Percentiles rank a stretch among this genome's conserved stretches.
phyloP scores from a whole-genome alignment of 2,329 filamentous ascomycete species.

The Arthroderma sp. region DNA sequence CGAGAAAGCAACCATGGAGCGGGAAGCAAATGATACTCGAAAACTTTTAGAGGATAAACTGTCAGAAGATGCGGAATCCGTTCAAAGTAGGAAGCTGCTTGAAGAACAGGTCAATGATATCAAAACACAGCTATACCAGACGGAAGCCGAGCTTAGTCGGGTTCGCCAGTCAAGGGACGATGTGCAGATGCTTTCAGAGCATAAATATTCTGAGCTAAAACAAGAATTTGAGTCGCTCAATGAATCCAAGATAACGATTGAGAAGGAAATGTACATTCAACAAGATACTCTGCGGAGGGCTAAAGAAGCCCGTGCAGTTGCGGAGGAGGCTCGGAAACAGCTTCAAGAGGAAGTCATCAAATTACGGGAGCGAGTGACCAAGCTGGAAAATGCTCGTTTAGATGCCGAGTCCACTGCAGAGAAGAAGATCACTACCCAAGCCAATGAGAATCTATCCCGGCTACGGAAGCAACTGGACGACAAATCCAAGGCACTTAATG shows the following conservation, averaged over 20 bases:
- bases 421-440: constrained; percentile 60
- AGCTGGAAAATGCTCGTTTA: constrained; percentile 72
- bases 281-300: constrained; percentile 81
- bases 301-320: constrained; percentile 63
- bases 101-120: constrained; percentile 79
- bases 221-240: constrained; percentile 78
- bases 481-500: constrained; percentile 60
- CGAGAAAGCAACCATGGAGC: constrained; percentile 70
- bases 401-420: constrained; percentile 72
- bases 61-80: constrained; percentile 76
- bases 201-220: constrained; percentile 69
- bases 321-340: constrained; percentile 80
- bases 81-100: constrained; percentile 65
- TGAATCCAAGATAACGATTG: constrained; percentile 90
- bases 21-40: constrained; percentile 80
- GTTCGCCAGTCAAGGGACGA: constrained; percentile 91
- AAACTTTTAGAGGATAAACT: constrained; percentile 74
- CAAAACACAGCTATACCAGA: constrained; percentile 70
- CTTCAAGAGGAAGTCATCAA: constrained; percentile 73
- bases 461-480: constrained; percentile 69
- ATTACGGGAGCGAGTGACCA: constrained; percentile 68
- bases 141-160: constrained; percentile 76
- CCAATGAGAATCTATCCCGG: constrained; percentile 65
- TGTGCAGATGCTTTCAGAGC: constrained; percentile 77
- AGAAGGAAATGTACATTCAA: constrained; percentile 93